Evolutionary conservation across 345 rosid genomes (phyloP).

Genomic region (Pugionium cornutum): DNA sequence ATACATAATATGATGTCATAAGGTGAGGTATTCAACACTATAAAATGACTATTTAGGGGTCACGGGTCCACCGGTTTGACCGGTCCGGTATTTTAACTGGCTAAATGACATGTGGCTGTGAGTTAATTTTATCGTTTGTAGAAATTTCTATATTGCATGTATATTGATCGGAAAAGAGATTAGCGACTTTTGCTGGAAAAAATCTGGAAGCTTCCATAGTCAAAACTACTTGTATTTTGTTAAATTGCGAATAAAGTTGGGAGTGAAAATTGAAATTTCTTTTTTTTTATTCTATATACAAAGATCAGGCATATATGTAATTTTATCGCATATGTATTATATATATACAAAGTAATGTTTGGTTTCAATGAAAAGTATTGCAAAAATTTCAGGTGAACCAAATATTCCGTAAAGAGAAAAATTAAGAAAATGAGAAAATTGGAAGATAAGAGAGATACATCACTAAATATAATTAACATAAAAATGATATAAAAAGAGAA

Average conservation of each 20-base stretch:
- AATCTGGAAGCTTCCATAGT: conserved; percentile 14
- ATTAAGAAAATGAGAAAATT: background rate
- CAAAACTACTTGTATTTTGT: conserved; percentile 12
- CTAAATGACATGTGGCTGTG: conserved; percentile 32
- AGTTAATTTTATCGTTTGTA: conserved; percentile 23
- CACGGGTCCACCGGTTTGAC: conserved; percentile 38
- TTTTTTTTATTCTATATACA: background rate
- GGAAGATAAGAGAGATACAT: conserved; percentile 9
- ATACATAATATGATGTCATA: conserved; percentile 30
- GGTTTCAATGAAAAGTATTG: conserved; percentile 18
- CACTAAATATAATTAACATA: conserved; percentile 14
- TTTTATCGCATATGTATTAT: conserved; percentile 4
- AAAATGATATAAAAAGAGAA: conserved; percentile 33
- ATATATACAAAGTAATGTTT: background rate
- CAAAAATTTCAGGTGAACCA: conserved; percentile 2
- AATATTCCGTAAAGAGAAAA: background rate
- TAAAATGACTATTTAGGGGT: conserved; percentile 18
- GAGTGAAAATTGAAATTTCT: background rate
- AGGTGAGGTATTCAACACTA: conserved; percentile 7
- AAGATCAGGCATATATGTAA: conserved; percentile 16
- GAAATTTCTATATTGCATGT: conserved; percentile 6
- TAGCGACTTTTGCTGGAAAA: conserved; percentile 9
- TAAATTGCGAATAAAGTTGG: conserved; percentile 31
- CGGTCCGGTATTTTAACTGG: conserved; percentile 19
- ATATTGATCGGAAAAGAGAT: conserved; percentile 21